Percentiles rank a stretch among this genome's conserved stretches.
These are phyloP conservation scores for Eutrema salsugineum DNA, from an alignment of 441 rosid species.

Conservation along the genomic window DNA sequence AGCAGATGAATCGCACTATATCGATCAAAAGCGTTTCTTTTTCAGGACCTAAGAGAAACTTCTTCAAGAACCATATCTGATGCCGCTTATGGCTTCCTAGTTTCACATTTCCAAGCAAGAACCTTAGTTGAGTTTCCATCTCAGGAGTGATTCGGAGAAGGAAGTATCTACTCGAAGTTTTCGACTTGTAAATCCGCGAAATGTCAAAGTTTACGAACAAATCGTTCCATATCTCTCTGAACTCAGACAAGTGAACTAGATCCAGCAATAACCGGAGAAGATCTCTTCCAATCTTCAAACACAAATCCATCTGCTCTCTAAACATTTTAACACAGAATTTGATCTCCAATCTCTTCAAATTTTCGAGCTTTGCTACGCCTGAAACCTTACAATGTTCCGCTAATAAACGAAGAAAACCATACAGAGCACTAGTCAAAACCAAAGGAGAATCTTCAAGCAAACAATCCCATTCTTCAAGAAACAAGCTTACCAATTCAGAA, in stretches of 20 bases:
- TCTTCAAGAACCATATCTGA: slow-evolving; percentile 73
- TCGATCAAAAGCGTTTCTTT: slow-evolving; percentile 67
- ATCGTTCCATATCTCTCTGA: slow-evolving; percentile 62
- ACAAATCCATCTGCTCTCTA: slow-evolving; percentile 57
- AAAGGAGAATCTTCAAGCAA: slow-evolving; percentile 58
- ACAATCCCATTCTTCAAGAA: slow-evolving; percentile 44
- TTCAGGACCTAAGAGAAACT: slow-evolving; percentile 49
- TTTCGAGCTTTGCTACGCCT: slow-evolving; percentile 34
- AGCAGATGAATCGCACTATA: slow-evolving; percentile 76
- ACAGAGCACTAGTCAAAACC: slow-evolving; percentile 63
- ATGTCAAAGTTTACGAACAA: slow-evolving; percentile 33
- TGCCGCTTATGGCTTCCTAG: slow-evolving; percentile 74
- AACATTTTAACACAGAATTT: slow-evolving; percentile 80
- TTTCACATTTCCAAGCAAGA: slow-evolving; percentile 72
- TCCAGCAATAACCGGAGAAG: slow-evolving; percentile 71
- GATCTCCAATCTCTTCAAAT: slow-evolving; percentile 56
- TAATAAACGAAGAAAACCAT: slow-evolving; percentile 60
- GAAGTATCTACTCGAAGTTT: slow-evolving; percentile 69
- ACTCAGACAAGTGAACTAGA: slow-evolving; percentile 65
- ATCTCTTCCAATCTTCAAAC: slow-evolving; percentile 79
- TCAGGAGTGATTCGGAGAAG: slow-evolving; percentile 62
- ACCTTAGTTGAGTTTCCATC: slow-evolving; percentile 73
- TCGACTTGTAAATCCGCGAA: slow-evolving; percentile 31
- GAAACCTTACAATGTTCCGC: slow-evolving; percentile 65
- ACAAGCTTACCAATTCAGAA: slow-evolving; percentile 57